phyloP scores from a whole-genome alignment of 1,284 basidiomycete genomes.

The Leccinum subrobustum region DNA sequence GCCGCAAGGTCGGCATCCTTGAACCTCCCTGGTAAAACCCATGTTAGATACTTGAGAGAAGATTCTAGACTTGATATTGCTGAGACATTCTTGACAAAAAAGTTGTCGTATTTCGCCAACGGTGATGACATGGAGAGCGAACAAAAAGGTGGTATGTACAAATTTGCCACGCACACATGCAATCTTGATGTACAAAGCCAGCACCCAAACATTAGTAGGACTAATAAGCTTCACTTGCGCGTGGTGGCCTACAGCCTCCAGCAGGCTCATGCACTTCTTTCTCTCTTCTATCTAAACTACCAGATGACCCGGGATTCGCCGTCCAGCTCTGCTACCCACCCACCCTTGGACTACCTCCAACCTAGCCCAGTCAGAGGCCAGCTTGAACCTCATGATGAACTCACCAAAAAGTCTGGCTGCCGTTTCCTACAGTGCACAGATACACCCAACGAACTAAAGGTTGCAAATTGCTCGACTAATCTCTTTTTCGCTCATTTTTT shows the following conservation, averaged over 20 bases:
- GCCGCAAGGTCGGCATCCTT: conserved; percentile 94
- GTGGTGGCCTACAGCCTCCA: conserved; percentile 5
- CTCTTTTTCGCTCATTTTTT: conserved; percentile 10
- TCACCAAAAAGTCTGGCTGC: conserved; percentile 53
- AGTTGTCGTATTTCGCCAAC: conserved; percentile 72
- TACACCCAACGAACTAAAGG: conserved; percentile 70
- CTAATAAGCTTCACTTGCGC: conserved; percentile 2
- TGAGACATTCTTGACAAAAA: conserved; percentile 80
- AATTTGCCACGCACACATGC: conserved; percentile 12
- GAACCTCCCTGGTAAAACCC: conserved; percentile 94
- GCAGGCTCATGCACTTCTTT: conserved; percentile 1
- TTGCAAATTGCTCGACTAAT: conserved; percentile 27
- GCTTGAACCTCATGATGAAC: conserved; percentile 59
- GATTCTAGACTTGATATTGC: conserved; percentile 88
- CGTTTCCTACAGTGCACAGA: conserved; percentile 73
- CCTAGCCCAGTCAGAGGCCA: conserved; percentile 69
- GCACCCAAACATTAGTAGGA: conserved; percentile 20
- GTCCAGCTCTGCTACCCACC: conserved; percentile 24
- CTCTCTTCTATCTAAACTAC: background rate
- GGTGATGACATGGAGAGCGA: conserved; percentile 41
- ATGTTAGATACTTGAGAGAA: conserved; percentile 85
- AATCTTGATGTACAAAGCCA: conserved; percentile 26
- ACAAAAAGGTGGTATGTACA: background rate
- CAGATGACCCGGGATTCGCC: conserved; percentile 27
- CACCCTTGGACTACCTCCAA: conserved; percentile 52